Evolutionary conservation across 2,329 filamentous ascomycete genomes (phyloP), one percentile per base, ranked within the genome.

Genomic region (Calonectria henricotiae): DNA sequence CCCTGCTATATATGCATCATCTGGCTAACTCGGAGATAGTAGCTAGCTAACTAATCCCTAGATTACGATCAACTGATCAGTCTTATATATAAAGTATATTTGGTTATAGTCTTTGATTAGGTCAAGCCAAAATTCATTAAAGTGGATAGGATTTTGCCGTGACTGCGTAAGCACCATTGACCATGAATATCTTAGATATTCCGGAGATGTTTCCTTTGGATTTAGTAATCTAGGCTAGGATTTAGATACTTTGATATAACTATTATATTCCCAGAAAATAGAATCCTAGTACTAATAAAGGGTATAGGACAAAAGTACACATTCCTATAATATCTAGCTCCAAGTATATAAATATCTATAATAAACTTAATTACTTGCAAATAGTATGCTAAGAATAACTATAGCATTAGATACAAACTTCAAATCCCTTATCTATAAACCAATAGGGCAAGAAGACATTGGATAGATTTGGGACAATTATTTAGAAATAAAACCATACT

Each of bases 91-190:
- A 12, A 54, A 17, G 17, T 54, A 7, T 30, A 54, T 54, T 30
- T 37, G 49, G 20, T 30, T 17, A 4, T 54, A 54, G 5, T n/a
- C 49, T 7, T 37, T 30, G 5, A 54, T 23, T 0, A 54, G 49
- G n/a, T 37, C 30, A 23, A 54, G n/a, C 49, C 49, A 54, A 7
- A 37, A 54, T n/a, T 15, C 49, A 37, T 54, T 54, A 20, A 37
- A 37, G 17, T 20, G 20, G 30, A 17, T 17, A 5, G 30, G 4
- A 4, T 8, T 13, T 37, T 54, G 5, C 13, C 49, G 17, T 5
- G 30, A 54, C 3, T 54, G 49, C 4, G 30, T 13, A 37, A 37
- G 11, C 4, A 37, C 49, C 20, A 30, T 54, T 13, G 49, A 9
- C 49, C 30, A 54, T 23, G 17, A 23, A 54, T 54, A 37, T 23